phyloP scores from a whole-genome alignment of 768 basidiomycete species.

The Russula foetens region DNA sequence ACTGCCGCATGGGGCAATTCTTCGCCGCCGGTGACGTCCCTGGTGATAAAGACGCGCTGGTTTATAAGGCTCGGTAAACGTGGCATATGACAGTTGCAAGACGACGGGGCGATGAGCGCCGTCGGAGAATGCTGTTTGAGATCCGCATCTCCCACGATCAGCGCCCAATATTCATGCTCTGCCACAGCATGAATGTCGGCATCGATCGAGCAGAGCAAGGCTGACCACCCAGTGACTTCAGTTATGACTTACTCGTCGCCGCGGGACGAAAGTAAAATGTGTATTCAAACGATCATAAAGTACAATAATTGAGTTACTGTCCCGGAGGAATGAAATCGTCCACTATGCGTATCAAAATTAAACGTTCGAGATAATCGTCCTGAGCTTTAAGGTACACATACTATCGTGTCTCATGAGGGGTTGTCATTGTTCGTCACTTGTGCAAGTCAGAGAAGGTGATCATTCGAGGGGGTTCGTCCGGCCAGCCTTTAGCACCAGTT shows the following conservation, averaged over 20 bases:
- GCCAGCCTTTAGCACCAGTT: constrained; percentile 42
- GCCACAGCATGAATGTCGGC: too few species aligned
- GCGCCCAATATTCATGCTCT: too few species aligned
- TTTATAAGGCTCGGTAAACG: too few species aligned
- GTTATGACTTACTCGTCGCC: too few species aligned
- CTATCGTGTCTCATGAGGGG: neutral
- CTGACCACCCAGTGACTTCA: neutral
- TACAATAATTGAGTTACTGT: constrained; percentile 3
- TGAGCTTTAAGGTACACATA: constrained; percentile 1
- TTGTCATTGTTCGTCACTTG: neutral
- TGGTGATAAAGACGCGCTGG: too few species aligned
- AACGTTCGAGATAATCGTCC: neutral
- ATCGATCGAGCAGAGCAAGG: neutral
- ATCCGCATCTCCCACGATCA: too few species aligned
- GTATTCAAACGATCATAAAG: neutral
- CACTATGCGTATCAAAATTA: neutral
- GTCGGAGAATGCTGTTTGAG: too few species aligned
- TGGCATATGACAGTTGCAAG: too few species aligned
- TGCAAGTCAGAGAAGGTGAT: neutral
- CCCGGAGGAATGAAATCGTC: neutral
- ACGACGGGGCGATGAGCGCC: too few species aligned
- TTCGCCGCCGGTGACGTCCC: too few species aligned
- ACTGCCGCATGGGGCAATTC: too few species aligned
- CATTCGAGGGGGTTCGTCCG: constrained; percentile 59
- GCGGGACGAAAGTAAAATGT: neutral